phyloP scores from a whole-genome alignment of 129 eudicot genomes.

The Scalesia atractyloides region DNA sequence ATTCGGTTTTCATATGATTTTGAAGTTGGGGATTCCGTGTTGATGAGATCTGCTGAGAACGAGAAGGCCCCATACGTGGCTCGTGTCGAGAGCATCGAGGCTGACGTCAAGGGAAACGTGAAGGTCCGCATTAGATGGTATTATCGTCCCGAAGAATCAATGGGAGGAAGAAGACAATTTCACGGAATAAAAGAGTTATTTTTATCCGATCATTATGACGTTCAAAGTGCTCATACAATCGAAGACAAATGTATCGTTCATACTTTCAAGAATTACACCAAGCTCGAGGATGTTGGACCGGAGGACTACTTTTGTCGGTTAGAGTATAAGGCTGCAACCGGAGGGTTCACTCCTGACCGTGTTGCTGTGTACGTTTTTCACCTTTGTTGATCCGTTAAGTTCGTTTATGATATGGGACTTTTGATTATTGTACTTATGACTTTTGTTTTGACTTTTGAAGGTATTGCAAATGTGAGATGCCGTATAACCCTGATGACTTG shows the following conservation, averaged over 20 bases:
- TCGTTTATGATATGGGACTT: slow-evolving; percentile 4
- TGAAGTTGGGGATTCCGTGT: slow-evolving; percentile 67
- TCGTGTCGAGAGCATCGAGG: slow-evolving; percentile 61
- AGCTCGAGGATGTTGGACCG: slow-evolving; percentile 65
- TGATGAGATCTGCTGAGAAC: slow-evolving; percentile 55
- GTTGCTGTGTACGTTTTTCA: slow-evolving; percentile 51
- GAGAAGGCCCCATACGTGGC: slow-evolving; percentile 66
- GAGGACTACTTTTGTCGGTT: slow-evolving; percentile 72
- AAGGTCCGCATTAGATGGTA: slow-evolving; percentile 69
- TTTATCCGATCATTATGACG: slow-evolving; percentile 67
- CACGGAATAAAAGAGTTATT: slow-evolving; percentile 72
- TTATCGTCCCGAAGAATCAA: slow-evolving; percentile 71
- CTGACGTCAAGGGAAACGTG: slow-evolving; percentile 53
- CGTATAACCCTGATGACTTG: slow-evolving; percentile 67
- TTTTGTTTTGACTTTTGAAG: slow-evolving; percentile 39
- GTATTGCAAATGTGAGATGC: slow-evolving; percentile 78
- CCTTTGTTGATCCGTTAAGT: neutral
- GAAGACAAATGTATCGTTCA: slow-evolving; percentile 71
- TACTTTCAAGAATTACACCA: slow-evolving; percentile 64
- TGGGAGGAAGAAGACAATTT: slow-evolving; percentile 67
- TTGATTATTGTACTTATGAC: neutral
- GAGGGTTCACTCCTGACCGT: slow-evolving; percentile 65
- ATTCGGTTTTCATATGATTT: slow-evolving; percentile 25
- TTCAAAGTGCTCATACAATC: slow-evolving; percentile 67
- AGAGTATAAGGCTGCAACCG: slow-evolving; percentile 68